These are phyloP conservation scores for Lablab purpureus DNA, from an alignment of 306 rosid genomes.

Conservation along the genomic window DNA sequence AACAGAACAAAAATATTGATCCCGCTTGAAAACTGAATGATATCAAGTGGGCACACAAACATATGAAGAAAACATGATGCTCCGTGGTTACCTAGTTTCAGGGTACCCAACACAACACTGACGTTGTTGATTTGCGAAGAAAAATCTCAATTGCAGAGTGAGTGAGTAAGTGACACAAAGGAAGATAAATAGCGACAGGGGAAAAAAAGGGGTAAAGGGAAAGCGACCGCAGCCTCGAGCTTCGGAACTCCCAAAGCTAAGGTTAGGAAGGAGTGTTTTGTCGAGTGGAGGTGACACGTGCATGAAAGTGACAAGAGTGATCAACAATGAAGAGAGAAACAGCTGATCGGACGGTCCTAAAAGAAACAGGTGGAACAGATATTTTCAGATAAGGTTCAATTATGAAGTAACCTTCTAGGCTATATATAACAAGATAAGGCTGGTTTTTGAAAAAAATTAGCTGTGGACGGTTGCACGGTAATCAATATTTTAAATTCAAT, in stretches of 20 bases:
- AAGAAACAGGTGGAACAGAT: constrained; percentile 27
- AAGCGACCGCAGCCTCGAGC: constrained; percentile 33
- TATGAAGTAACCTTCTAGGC: background rate
- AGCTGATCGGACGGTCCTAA: constrained; percentile 27
- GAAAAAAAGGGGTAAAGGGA: constrained; percentile 14
- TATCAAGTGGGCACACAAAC: background rate
- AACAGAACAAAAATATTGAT: background rate
- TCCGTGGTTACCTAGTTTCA: constrained; percentile 26
- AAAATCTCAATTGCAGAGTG: background rate
- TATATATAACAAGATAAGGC: constrained; percentile 29
- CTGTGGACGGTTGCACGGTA: constrained; percentile 8
- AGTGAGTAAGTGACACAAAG: background rate
- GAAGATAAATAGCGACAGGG: background rate
- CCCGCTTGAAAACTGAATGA: constrained; percentile 11
- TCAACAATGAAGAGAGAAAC: constrained; percentile 22
- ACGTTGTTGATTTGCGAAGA: background rate
- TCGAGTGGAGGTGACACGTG: constrained; percentile 29
- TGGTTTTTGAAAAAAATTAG: background rate
- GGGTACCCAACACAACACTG: background rate
- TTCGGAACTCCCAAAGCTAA: constrained; percentile 46
- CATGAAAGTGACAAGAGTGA: background rate
- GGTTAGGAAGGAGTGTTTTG: constrained; percentile 6
- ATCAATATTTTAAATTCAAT: background rate
- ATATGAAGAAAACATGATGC: background rate
- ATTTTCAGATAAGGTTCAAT: constrained; percentile 34